Evolutionary conservation across 2,329 filamentous ascomycete genomes (phyloP), one percentile per base, ranked within the genome.

Genomic region (Ambrosiella xylebori): DNA sequence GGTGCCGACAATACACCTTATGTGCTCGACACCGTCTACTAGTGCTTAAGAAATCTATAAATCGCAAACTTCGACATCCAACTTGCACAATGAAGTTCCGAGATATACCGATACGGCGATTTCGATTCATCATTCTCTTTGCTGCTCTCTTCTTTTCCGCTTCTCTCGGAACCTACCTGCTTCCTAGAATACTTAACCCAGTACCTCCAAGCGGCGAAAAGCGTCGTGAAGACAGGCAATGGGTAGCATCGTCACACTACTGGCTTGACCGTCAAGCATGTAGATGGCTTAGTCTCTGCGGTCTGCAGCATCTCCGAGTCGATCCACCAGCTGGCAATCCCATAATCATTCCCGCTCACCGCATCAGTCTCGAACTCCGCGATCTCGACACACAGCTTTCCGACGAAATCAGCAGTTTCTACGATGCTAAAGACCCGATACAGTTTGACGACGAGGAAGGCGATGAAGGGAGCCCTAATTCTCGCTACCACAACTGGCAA

Each of bases 251-350:
- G 15, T 87, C 85, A 12, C 80, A 80, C 41, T 83, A 82, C 65
- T 90, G 84, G 78, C 68, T 84, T 61, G 86, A 90, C 68, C 77
- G 85, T 38, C 88, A 88, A 66, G 74, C 81, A 7, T 95, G 89
- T 67, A 79, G 81, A 51, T 94, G 85, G 84, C 71, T 95, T 47
- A 78, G 85, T 39, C 68, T 94, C 36, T 95, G 89, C 66, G 88
- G 88, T 27, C 68, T 87, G n/a, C 74, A 84, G 56, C 87, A 94
- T 66, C 72, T 90, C 63, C 75, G 78, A 57, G 78, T 73, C 50
- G 81, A 83, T 65, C 76, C 78, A 19, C 82, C 70, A 17, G 68
- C 68, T 19, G 59, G 59, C 3, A 60, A 60, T 36, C 15, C 71
- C 69, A n/a, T 62, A 63, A 19, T 61, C 62, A 39, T 60, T 61